phyloP scores from a whole-genome alignment of 1,284 basidiomycete genomes.

The Laetiporus sulphureus region DNA sequence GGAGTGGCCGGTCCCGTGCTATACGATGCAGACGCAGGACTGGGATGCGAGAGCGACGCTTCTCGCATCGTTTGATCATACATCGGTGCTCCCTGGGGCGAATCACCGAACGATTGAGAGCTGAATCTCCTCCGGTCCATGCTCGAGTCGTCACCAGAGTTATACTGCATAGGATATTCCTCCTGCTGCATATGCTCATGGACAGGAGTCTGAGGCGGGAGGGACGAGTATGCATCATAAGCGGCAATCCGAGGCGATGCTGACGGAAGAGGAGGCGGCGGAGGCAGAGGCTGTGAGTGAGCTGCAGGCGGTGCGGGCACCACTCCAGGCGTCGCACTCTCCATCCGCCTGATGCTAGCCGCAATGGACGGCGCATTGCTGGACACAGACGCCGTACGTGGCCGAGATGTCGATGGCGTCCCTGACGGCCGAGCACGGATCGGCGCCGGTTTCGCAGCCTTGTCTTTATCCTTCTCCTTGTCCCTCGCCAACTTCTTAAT shows the following conservation, averaged over 20 bases:
- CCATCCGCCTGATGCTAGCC: background rate
- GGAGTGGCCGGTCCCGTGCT: slow-evolving; percentile 10
- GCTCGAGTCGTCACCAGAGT: slow-evolving; percentile 11
- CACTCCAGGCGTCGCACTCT: slow-evolving; percentile 1
- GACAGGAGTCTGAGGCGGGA: slow-evolving; percentile 6
- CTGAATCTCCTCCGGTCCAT: slow-evolving; percentile 15
- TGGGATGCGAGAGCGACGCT: slow-evolving; percentile 11
- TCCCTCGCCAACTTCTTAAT: slow-evolving; percentile 15
- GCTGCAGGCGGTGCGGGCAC: slow-evolving; percentile 9
- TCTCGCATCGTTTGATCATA: too few species aligned
- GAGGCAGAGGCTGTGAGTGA: slow-evolving; percentile 6
- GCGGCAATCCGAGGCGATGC: slow-evolving; percentile 10
- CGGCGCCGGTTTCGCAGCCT: slow-evolving; percentile 16
- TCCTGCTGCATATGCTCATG: slow-evolving; percentile 11
- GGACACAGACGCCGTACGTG: slow-evolving; percentile 19
- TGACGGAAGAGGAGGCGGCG: slow-evolving; percentile 4
- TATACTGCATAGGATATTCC: slow-evolving; percentile 19
- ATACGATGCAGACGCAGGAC: slow-evolving; percentile 14
- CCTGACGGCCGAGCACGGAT: slow-evolving; percentile 21
- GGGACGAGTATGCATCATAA: slow-evolving; percentile 12
- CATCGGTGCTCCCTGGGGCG: slow-evolving; percentile 13
- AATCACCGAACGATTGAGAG: slow-evolving; percentile 14
- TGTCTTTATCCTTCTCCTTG: slow-evolving; percentile 11
- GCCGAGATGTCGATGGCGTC: slow-evolving; percentile 14
- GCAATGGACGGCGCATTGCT: slow-evolving; percentile 5